Evolutionary conservation across 495 filamentous ascomycete genomes (phyloP), one percentile per base, ranked within the genome.

Genomic region (Penicillium longicatenatum): DNA sequence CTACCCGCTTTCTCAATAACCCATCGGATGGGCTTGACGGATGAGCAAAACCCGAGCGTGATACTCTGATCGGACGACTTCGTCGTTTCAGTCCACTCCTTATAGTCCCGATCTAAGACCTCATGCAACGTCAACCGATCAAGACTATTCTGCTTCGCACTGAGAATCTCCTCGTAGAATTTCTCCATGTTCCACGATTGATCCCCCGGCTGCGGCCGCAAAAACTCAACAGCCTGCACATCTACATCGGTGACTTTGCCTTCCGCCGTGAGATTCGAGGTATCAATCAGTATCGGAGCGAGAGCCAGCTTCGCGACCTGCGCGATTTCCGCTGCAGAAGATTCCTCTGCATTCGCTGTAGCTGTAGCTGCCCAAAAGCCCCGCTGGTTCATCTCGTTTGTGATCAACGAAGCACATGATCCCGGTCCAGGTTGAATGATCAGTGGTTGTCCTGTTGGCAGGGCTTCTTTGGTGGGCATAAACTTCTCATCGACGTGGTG

Each of bases 101-200:
- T 98, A 72, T 94, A 98, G 71, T 98, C 94, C 61, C 95, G 93
- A 55, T 87, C 81, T 47, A 97, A 69, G 16, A 96, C 81, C 59
- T 97, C 95, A 3, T 82, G 70, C 56, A 94, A 67, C 3, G 77
- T 80, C 57, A 98, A 74, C 4, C 70, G 60, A 51, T 82, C 82
- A 45, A 98, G 80, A 52, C 76, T 78, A 58, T 92, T 81, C 58
- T 84, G 77, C 71, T 96, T 97, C 6, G 92, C 86, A 4, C 69
- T 54, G 16, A 79, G 74, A 48, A 97, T 75, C 31, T 82, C 70
- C 10, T 83, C 63, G 67, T 83, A 96, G 73, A 91, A 93, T 0
- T 50, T 53, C 4, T 72, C 66, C 17, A 84, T 69, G 53, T 88
- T 78, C 78, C 62, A 64, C 11, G 64, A 62, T 8, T 61, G 46